phyloP scores from a whole-genome alignment of 768 basidiomycete genomes.

The Psilocybe cubensis region DNA sequence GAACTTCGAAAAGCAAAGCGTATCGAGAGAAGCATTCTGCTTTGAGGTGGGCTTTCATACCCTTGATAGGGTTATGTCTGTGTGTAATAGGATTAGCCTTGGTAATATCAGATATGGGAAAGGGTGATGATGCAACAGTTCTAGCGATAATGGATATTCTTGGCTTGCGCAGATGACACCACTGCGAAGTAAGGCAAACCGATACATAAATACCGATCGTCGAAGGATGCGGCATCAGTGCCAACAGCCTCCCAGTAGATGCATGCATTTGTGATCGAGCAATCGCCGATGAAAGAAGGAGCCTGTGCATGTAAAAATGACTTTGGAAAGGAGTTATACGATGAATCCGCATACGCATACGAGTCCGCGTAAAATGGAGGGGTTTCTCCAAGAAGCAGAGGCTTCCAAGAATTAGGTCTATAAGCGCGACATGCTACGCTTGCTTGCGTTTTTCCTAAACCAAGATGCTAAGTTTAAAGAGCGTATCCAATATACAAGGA shows the following conservation, averaged over 20 bases:
- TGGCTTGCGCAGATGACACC: conserved; percentile 6
- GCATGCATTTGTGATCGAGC: conserved; percentile 8
- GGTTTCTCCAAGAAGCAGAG: background rate
- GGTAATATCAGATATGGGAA: conserved; percentile 3
- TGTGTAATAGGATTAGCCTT: background rate
- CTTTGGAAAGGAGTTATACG: background rate
- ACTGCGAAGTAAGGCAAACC: background rate
- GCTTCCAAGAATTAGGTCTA: background rate
- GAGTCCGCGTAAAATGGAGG: conserved; percentile 4
- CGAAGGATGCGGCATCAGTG: conserved; percentile 7
- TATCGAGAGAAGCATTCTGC: conserved; percentile 8
- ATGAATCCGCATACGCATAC: conserved; percentile 1
- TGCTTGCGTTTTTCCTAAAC: background rate
- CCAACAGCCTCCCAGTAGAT: background rate
- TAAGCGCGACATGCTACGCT: background rate
- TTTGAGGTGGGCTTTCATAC: conserved; percentile 4
- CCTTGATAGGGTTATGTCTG: background rate
- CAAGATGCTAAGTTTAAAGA: conserved; percentile 1
- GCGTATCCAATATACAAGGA: background rate
- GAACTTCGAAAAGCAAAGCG: background rate
- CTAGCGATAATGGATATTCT: conserved; percentile 9
- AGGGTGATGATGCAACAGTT: conserved; percentile 11
- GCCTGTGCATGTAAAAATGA: background rate
- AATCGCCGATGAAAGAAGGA: conserved; percentile 13
- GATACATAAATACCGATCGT: conserved; percentile 8